Evolutionary conservation across 768 basidiomycete species (phyloP).

Genomic region (Lactarius deliciosus): DNA sequence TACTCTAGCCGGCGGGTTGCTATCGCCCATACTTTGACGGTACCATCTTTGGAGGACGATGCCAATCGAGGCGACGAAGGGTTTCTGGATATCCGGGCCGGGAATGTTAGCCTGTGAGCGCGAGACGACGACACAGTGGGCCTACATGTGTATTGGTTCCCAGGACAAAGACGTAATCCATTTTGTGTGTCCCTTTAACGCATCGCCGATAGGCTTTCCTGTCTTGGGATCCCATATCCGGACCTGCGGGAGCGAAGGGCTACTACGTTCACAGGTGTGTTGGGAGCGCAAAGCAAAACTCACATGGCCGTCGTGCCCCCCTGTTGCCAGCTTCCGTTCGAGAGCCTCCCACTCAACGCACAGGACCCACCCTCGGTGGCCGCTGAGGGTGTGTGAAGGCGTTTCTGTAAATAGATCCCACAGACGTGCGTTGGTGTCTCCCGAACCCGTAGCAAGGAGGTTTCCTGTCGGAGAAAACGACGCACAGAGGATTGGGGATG

Average conservation of each 20-base stretch:
- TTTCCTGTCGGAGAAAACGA: slow-evolving; percentile 93
- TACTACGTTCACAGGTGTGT: slow-evolving; percentile 1
- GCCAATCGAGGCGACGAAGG: slow-evolving; percentile 78
- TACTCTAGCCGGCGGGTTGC: slow-evolving; percentile 71
- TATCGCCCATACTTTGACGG: slow-evolving; percentile 92
- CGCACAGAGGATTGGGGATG: slow-evolving; percentile 91
- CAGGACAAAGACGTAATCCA: slow-evolving; percentile 95
- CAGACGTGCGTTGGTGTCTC: slow-evolving; percentile 87
- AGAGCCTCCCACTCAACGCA: slow-evolving; percentile 97
- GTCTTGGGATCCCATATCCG: slow-evolving; percentile 93
- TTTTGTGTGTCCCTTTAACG: slow-evolving; percentile 90
- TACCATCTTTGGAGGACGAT: slow-evolving; percentile 94
- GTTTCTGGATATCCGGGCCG: slow-evolving; percentile 51
- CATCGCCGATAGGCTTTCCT: slow-evolving; percentile 85
- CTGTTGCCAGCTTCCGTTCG: slow-evolving; percentile 88
- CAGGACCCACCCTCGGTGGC: slow-evolving; percentile 95
- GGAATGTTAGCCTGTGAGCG: background rate
- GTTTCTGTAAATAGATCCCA: slow-evolving; percentile 95
- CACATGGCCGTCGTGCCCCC: slow-evolving; percentile 92
- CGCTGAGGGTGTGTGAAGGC: slow-evolving; percentile 81
- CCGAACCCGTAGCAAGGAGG: slow-evolving; percentile 90
- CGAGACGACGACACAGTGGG: slow-evolving; percentile 23
- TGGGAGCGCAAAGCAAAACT: slow-evolving; percentile 30
- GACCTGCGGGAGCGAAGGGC: slow-evolving; percentile 42
- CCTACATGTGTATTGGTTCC: slow-evolving; percentile 93